These are phyloP conservation scores for Tubosaeta sp. DNA, from an alignment of 768 basidiomycete species.

Conservation along the genomic window DNA sequence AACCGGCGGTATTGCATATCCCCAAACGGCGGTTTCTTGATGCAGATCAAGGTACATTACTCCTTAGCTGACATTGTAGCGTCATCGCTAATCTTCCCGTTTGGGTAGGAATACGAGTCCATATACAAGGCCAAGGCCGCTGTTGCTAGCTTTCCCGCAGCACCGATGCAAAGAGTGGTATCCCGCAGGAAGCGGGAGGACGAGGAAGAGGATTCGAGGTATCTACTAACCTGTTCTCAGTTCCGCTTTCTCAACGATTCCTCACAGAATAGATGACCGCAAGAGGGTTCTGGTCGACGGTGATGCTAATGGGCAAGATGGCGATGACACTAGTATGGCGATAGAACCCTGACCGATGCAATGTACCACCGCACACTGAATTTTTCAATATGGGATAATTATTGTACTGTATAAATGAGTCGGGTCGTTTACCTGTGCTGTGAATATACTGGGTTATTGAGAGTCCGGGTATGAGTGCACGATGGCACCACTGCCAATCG, in stretches of 20 bases:
- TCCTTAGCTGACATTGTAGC: not conserved
- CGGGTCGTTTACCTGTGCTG: conserved; percentile 9
- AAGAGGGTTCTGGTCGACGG: conserved; percentile 38
- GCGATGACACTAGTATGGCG: conserved; percentile 35
- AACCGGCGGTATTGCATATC: conserved; percentile 92
- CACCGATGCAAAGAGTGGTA: conserved; percentile 38
- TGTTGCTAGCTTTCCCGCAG: conserved; percentile 53
- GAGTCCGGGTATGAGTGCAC: conserved; percentile 11
- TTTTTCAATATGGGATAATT: conserved; percentile 12
- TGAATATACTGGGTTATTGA: conserved; percentile 12
- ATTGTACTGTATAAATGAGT: conserved; percentile 25
- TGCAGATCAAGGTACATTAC: conserved; percentile 75
- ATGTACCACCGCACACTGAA: not conserved
- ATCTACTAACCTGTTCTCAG: not conserved
- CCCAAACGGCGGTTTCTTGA: conserved; percentile 87
- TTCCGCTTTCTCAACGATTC: not conserved
- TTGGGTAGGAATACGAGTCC: conserved; percentile 79
- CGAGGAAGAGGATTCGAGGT: conserved; percentile 62
- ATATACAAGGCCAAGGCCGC: conserved; percentile 81
- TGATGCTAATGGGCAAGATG: conserved; percentile 22
- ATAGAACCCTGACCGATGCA: conserved; percentile 20
- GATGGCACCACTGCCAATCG: not conserved
- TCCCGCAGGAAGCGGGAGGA: conserved; percentile 67
- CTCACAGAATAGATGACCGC: conserved; percentile 38
- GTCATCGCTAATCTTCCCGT: not conserved